A percentile compares a stretch with the other conserved stretches of the same genome.
Evolutionary conservation across 2,329 filamentous ascomycete genomes (phyloP).

Genomic region (Diaporthe helianthi): DNA sequence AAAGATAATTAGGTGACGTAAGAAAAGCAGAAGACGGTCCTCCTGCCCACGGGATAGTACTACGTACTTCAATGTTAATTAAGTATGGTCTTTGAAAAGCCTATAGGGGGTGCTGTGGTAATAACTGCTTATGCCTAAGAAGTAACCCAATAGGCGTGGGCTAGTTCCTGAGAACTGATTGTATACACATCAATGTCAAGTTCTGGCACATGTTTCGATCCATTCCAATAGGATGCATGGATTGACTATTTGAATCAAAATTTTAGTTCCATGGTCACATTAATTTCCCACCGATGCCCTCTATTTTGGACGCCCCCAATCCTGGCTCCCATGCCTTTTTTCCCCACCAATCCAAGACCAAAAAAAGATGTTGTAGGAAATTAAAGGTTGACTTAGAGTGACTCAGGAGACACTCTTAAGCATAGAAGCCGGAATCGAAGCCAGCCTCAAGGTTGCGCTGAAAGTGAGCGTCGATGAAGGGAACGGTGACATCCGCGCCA

Average conservation of each 20-base stretch:
- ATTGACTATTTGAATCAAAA: neutral
- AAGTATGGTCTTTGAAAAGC: too few species aligned
- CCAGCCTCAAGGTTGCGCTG: neutral
- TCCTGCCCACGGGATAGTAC: too few species aligned
- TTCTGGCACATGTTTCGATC: too few species aligned
- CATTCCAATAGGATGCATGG: neutral
- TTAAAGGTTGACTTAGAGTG: neutral
- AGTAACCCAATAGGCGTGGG: neutral
- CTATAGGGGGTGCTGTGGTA: too few species aligned
- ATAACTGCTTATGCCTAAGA: neutral
- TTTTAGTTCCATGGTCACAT: neutral
- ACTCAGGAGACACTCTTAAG: neutral
- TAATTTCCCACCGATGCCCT: neutral
- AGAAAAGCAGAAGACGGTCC: too few species aligned
- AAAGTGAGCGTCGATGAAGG: slow-evolving; percentile 10
- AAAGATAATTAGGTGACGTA: too few species aligned
- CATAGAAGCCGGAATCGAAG: slow-evolving; percentile 12
- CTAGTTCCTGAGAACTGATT: neutral
- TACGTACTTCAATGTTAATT: too few species aligned
- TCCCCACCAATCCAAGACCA: slow-evolving; percentile 5
- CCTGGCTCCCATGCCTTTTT: neutral
- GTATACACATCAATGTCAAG: neutral
- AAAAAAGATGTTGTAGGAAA: neutral
- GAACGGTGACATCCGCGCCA: slow-evolving; percentile 6
- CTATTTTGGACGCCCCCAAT: slow-evolving; percentile 4